These are phyloP conservation scores for Crassisporium funariophilum DNA, from an alignment of 768 basidiomycete species.

Conservation along the genomic window DNA sequence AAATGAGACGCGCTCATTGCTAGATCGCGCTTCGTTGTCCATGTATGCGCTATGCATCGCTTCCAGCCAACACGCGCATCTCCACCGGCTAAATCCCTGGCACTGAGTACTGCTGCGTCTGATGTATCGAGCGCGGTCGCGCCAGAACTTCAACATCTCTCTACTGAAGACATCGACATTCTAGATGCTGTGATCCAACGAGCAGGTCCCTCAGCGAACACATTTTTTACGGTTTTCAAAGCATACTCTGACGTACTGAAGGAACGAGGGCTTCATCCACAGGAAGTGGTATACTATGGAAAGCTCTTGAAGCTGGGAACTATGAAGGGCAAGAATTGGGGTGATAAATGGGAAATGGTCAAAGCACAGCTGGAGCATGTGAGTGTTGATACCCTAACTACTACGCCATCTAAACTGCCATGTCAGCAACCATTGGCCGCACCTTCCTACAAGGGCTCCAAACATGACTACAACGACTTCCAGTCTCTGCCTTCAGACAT, in stretches of 20 bases:
- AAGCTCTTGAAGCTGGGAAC: slow-evolving; percentile 84
- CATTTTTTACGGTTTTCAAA: slow-evolving; percentile 81
- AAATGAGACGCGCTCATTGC: slow-evolving; percentile 18
- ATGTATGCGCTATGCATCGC: no score
- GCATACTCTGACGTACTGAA: slow-evolving; percentile 80
- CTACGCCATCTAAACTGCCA: neutral
- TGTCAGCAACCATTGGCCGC: neutral
- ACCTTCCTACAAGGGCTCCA: no score
- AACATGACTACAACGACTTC: slow-evolving; percentile 5
- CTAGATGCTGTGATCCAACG: slow-evolving; percentile 75
- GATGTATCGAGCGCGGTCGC: slow-evolving; percentile 44
- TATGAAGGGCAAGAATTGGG: slow-evolving; percentile 79
- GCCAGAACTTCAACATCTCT: slow-evolving; percentile 54
- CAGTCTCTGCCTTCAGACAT: slow-evolving; percentile 3
- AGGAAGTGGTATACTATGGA: slow-evolving; percentile 81
- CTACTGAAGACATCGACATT: slow-evolving; percentile 62
- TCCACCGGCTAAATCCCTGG: slow-evolving; percentile 41
- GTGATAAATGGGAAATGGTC: slow-evolving; percentile 75
- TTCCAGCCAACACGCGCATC: slow-evolving; percentile 53
- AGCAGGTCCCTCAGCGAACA: slow-evolving; percentile 67
- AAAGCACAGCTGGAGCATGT: slow-evolving; percentile 56
- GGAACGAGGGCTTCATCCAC: slow-evolving; percentile 74
- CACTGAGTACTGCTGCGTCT: slow-evolving; percentile 23
- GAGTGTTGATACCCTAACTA: no score
- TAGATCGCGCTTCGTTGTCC: no score